Base-by-base conservation (phyloP, 2,329 filamentous ascomycete species). In the Colletotrichum destructivum region DNA sequence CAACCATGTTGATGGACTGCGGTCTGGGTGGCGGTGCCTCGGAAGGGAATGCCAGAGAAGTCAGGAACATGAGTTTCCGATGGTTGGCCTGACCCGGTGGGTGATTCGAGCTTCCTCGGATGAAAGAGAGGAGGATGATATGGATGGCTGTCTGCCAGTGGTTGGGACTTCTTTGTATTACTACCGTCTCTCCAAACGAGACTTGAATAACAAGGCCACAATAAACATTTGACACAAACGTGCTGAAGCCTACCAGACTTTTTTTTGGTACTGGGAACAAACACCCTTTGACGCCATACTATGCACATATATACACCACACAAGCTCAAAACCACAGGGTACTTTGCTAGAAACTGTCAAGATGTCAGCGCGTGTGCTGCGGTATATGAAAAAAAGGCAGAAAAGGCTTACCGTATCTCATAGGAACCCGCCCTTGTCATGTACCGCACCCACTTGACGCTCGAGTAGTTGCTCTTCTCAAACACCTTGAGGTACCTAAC, bases 381-480 rank as follows among this genome's bases (percentile, higher is more conserved):
- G 9, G 9, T 35, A 35, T 12, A 38, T 11, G 26, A 18, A 40
- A 7, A 9, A 42, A 11, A 51, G 13, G 21, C 40, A 11, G 2
- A n/a, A 16, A n/a, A 42, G 16, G 73, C 84, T 77, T 75, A 97
- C 92, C 95, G 88, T 81, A 99, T 98, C 85, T 99, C 96, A 82
- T 99, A 99, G 82, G 95, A 98, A 38, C 96, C 96, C 18, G 96
- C 96, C 75, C 96, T 91, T 21, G 96, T 99, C 96, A 99, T 98
- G 83, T 99, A 99, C 77, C 96, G 88, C 77, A 99, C 96, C 96
- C 96, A 99, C 83, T 99, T 99, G 60, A 99, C 96, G 79, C 95
- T 98, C 74, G 94, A 97, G 82, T 99, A 99, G 83, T 98, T 98
- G 83, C 90, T 96, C 91, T 99, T 99, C 86, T 99, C 96, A 85